A percentile compares a stretch with the other conserved stretches of the same genome.
These are phyloP conservation scores for Stephanodiscus triporus DNA, from an alignment of 108 stramenopile genomes.

Conservation along the genomic window DNA sequence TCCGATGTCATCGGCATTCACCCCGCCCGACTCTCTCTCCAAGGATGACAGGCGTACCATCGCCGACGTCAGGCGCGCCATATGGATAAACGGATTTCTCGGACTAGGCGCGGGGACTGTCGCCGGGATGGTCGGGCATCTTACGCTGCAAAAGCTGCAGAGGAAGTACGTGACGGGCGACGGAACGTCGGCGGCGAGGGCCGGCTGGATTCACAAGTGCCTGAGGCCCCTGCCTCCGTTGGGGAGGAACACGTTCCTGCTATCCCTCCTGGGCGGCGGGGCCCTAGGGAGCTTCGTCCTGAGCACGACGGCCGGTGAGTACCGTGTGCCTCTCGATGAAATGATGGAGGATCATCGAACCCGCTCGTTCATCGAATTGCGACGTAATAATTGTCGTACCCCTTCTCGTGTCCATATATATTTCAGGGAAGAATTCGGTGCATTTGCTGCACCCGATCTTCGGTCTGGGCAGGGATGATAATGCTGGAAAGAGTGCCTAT, in stretches of 20 bases:
- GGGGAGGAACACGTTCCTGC: conserved; percentile 64
- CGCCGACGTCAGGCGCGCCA: conserved; percentile 69
- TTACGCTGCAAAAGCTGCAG: conserved; percentile 29
- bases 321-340: too few relatives aligned
- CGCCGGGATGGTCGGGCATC: conserved; percentile 19
- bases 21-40: conserved; percentile 72
- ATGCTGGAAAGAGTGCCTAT: conserved; percentile 49
- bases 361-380: background rate
- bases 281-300: conserved; percentile 76
- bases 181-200: background rate
- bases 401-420: background rate
- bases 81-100: conserved; percentile 68
- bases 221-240: conserved; percentile 36
- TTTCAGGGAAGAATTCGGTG: conserved; percentile 73
- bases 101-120: conserved; percentile 55
- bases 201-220: conserved; percentile 11
- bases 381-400: background rate
- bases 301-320: conserved; percentile 56
- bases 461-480: conserved; percentile 48
- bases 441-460: conserved; percentile 81
- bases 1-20: conserved; percentile 69
- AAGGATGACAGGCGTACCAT: conserved; percentile 71
- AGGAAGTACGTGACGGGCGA: conserved; percentile 8
- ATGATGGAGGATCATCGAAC: background rate
- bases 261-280: conserved; percentile 67